Conservation (phyloP, 164 flowering plant genomes). For the Vitis rotundifolia region DNA sequence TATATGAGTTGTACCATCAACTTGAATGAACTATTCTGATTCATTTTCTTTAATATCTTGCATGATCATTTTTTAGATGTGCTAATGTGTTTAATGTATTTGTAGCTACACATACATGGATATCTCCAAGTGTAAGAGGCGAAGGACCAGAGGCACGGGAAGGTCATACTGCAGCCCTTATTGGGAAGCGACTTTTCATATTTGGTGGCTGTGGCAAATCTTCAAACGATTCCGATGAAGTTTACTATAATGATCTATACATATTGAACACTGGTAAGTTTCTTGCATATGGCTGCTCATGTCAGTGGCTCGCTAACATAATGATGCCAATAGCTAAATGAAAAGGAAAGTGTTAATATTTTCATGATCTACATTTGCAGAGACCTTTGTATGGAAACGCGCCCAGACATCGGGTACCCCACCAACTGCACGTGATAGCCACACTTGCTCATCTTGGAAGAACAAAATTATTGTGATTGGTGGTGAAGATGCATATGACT, state of each 20-base stretch:
- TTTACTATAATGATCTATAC: constrained; percentile 83
- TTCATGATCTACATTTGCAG: constrained; percentile 35
- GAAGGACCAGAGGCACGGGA: constrained; percentile 90
- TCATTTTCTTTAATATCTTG: background rate
- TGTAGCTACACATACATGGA: constrained; percentile 84
- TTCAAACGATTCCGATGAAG: constrained; percentile 47
- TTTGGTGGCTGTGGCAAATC: constrained; percentile 98
- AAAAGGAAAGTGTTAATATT: background rate
- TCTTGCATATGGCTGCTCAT: background rate
- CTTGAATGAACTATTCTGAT: background rate
- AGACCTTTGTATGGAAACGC: constrained; percentile 77
- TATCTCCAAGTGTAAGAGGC: constrained; percentile 72
- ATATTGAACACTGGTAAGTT: constrained; percentile 77
- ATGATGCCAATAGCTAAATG: too few relatives aligned
- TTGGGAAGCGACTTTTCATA: constrained; percentile 80
- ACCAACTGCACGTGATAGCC: constrained; percentile 93
- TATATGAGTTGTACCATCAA: background rate
- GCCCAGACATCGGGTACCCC: constrained; percentile 72
- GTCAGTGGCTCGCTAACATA: too few relatives aligned
- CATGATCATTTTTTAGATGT: too few relatives aligned
- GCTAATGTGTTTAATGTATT: constrained; percentile 11
- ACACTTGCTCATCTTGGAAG: constrained; percentile 91
- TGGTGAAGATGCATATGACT: constrained; percentile 90
- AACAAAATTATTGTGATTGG: constrained; percentile 82
- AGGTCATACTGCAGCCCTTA: constrained; percentile 88